phyloP scores from a whole-genome alignment of 345 rosid genomes.

The Eucalyptus sideroxylon region DNA sequence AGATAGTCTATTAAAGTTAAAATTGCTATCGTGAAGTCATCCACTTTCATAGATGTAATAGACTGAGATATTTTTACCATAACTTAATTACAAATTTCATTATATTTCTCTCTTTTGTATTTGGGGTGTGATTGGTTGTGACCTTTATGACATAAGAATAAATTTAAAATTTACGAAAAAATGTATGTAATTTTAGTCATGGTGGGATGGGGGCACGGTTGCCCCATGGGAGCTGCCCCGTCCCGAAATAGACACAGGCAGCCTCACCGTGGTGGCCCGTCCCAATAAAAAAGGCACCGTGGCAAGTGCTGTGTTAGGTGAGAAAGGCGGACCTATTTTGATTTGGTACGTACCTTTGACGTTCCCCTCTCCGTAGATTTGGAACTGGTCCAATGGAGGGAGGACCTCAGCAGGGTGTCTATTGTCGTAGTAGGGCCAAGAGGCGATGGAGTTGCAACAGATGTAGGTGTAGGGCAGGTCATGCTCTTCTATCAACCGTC shows the following conservation, averaged over 20 bases:
- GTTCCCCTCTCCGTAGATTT: constrained; percentile 60
- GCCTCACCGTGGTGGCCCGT: background rate
- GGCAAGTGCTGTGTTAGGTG: background rate
- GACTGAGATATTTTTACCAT: background rate
- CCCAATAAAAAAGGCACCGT: background rate
- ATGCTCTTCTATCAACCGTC: constrained; percentile 26
- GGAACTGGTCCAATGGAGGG: constrained; percentile 54
- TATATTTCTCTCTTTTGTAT: background rate
- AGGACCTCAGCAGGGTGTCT: constrained; percentile 46
- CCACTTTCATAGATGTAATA: background rate
- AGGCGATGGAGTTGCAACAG: constrained; percentile 71
- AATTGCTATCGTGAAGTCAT: background rate
- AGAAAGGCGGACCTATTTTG: background rate
- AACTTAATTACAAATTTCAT: background rate
- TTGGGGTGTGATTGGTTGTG: background rate
- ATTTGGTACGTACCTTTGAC: constrained; percentile 31
- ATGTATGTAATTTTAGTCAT: background rate
- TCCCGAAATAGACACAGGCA: background rate
- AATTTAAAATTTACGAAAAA: background rate
- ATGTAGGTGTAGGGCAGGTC: constrained; percentile 44
- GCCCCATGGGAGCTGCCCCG: background rate
- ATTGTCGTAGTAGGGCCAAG: constrained; percentile 69
- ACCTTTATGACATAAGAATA: background rate
- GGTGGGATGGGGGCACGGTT: background rate
- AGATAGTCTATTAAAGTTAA: background rate